A percentile compares a stretch with the other conserved stretches of the same genome.
These are phyloP conservation scores for Pholiota adiposa DNA, from an alignment of 1,284 basidiomycete species.

Conservation along the genomic window DNA sequence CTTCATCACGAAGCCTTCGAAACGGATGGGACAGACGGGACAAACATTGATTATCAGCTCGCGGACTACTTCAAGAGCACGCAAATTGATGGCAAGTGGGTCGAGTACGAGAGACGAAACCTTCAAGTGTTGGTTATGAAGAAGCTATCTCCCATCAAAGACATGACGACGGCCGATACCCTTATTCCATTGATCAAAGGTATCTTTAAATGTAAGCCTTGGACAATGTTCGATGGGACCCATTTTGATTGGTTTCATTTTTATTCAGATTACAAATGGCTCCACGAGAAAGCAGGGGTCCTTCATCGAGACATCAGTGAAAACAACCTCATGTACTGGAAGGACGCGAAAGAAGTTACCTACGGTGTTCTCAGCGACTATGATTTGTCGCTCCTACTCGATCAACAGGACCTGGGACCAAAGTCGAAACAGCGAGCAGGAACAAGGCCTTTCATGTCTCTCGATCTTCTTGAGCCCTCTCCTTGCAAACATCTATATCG, in stretches of 20 bases:
- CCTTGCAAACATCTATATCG: slow-evolving; percentile 29
- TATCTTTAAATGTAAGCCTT: slow-evolving; percentile 27
- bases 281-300: slow-evolving; percentile 16
- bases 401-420: background rate
- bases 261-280: slow-evolving; percentile 22
- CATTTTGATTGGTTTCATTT: background rate
- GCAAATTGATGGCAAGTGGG: too few species aligned
- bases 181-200: slow-evolving; percentile 27
- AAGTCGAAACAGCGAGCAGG: slow-evolving; percentile 25
- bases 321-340: slow-evolving; percentile 31
- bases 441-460: slow-evolving; percentile 33
- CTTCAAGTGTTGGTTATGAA: slow-evolving; percentile 15
- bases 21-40: too few species aligned
- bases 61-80: too few species aligned
- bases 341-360: slow-evolving; percentile 1
- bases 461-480: slow-evolving; percentile 22
- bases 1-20: background rate
- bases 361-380: slow-evolving; percentile 34
- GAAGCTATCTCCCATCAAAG: slow-evolving; percentile 23
- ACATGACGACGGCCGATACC: slow-evolving; percentile 20
- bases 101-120: background rate
- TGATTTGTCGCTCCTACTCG: slow-evolving; percentile 23
- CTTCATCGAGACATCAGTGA: slow-evolving; percentile 34
- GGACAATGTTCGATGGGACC: too few species aligned
- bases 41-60: too few species aligned